Base-by-base conservation (phyloP, 2,329 filamentous ascomycete species). In the Botrytis galanthina region DNA sequence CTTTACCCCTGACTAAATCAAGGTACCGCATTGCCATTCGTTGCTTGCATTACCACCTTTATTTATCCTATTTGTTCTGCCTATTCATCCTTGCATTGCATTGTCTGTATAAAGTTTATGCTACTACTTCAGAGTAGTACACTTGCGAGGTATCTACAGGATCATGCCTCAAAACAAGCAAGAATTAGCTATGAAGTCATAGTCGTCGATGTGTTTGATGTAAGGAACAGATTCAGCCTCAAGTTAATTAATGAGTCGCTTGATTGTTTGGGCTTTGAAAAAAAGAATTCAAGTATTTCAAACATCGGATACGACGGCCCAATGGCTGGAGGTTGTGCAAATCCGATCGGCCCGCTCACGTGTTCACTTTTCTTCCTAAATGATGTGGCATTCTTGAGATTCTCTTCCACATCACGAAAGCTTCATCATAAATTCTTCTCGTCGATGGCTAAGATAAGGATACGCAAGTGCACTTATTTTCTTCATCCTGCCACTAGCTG, bases 1-100 rank as follows among this genome's bases (percentile, higher is more conserved):
- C 44, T 67, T 72, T 72, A 59, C 73, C 74, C 75, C 74, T 77
- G 74, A 75, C 73, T 76, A 74, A 67, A 73, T 67, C 48, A 73
- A 76, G 75, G 74, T 63, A 76, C 75, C 62, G 73, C 68, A 26
- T 59, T 73, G 32, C 72, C 10, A 75, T 75, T 74, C 70, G 73
- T 62, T 51, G 44, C n/a, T 39, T 29, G 44, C 32, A 51, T 37
- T 67, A 35, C 42, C 14, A 12, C 42, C 18, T 64, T 60, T 60
- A 35, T 60, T 22, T 35, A 35, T 35, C 18, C 57, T 22, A 22
- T 48, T 7, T 48, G 22, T 20, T 26, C 18, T 16, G 22, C n/a
- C 60, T 42, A 42, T 63, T 37, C 26, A 46, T 51, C 63, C 44
- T 66, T 66, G 29, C 32, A 37, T 66, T 66, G 29, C 32, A 37